Evolutionary conservation across 1,284 basidiomycete species (phyloP).

Genomic region (Ustilago nuda): DNA sequence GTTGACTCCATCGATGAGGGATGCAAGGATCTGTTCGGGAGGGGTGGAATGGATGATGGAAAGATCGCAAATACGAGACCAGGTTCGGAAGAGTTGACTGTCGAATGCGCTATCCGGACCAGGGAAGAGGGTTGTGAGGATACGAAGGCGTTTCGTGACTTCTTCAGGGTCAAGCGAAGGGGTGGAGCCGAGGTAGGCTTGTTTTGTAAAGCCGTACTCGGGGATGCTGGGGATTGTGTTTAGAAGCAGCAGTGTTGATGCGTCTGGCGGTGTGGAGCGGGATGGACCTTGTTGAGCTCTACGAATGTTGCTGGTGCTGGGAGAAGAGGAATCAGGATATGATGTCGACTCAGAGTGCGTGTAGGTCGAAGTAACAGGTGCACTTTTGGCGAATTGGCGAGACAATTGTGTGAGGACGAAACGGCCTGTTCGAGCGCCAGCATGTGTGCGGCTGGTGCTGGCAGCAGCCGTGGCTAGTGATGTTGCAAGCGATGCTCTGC

Average conservation of each 20-base stretch:
- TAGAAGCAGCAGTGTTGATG: slow-evolving; percentile 12
- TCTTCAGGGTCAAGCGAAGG: slow-evolving; percentile 6
- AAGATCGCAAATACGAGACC: slow-evolving; percentile 25
- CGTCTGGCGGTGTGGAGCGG: slow-evolving; percentile 1
- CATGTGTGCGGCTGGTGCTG: background rate
- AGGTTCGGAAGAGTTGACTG: slow-evolving; percentile 15
- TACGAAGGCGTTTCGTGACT: background rate
- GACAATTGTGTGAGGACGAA: background rate
- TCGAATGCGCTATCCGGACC: slow-evolving; percentile 17
- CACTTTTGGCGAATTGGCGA: background rate
- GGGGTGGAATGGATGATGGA: slow-evolving; percentile 5
- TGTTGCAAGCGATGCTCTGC: background rate
- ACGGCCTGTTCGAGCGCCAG: background rate
- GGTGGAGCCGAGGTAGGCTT: slow-evolving; percentile 17
- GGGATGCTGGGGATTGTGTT: slow-evolving; percentile 12
- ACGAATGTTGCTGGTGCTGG: background rate
- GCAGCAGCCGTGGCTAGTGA: background rate
- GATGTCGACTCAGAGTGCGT: background rate
- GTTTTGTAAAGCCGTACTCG: slow-evolving; percentile 26
- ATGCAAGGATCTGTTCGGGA: background rate
- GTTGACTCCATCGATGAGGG: background rate
- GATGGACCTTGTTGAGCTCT: background rate
- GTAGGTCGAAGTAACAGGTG: background rate
- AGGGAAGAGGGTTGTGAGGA: slow-evolving; percentile 28
- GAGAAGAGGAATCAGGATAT: background rate